Evolutionary conservation across 352 stramenopile genomes (phyloP), one percentile per base, ranked within the genome.

Genomic region (Pythium brassicae): DNA sequence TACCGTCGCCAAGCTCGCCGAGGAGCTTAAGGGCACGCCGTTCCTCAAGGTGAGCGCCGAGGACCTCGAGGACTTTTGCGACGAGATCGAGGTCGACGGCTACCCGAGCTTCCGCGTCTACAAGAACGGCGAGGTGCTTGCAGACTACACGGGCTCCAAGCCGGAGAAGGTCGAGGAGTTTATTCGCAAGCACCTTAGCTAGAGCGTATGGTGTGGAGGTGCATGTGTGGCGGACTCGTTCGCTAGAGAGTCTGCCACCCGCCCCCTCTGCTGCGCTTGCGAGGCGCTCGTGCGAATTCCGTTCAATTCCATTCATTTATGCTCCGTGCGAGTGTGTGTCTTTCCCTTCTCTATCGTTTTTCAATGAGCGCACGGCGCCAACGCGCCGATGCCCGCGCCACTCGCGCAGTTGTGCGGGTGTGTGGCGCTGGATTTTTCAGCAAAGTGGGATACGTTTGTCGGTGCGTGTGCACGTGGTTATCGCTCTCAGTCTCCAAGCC

Each of bases 101-200:
- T 89, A 86, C 66, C 83, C 83, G n/a, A 71, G 74, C 54, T 87
- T 92, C 53, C 81, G 81, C 59, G 66, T 89, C 32, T 92, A 90
- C 75, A 81, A 79, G 59, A 65, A 63, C 27, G 68, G 66, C 61
- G 71, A 85, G 50, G 49, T 85, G 7, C 8, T 83, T 9, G 76
- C 68, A n/a, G 77, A 92, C 56, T 76, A 76, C 66, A 73, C 66
- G 32, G 79, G 83, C 70, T 84, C 78, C 61, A 90, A 89, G 66
- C 63, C 73, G 27, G 83, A 92, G 51, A 88, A 90, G 68, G 67
- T 87, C 50, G 82, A 89, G 60, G 66, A 86, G 56, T 86, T 92
- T 56, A 77, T 90, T 57, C 77, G 73, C 43, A 65, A 77, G 59
- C 68, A 84, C 50, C 43, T 62, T 35, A 57, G 46, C 32, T 66